phyloP scores from a whole-genome alignment of 306 rosid genomes.

The Lathyrus tuberosus region DNA sequence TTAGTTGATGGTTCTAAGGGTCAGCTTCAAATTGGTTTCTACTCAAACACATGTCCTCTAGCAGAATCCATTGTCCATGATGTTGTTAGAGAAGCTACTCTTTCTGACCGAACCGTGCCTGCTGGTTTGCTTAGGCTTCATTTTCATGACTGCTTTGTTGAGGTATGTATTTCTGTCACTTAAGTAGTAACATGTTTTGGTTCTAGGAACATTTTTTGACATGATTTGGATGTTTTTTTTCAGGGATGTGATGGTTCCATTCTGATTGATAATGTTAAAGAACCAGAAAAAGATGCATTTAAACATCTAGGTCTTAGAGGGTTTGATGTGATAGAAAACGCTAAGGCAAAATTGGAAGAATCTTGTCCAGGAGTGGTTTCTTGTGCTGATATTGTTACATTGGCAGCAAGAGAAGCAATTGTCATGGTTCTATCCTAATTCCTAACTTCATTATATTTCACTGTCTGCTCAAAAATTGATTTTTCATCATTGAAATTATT shows the following conservation, averaged over 20 bases:
- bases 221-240: slow-evolving; percentile 13
- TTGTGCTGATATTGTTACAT: slow-evolving; percentile 83
- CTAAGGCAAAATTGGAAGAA: slow-evolving; percentile 64
- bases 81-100: slow-evolving; percentile 54
- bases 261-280: slow-evolving; percentile 55
- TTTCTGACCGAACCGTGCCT: slow-evolving; percentile 51
- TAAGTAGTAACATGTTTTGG: background rate
- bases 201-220: background rate
- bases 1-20: slow-evolving; percentile 40
- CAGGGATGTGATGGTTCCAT: slow-evolving; percentile 98
- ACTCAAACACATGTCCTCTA: slow-evolving; percentile 66
- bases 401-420: slow-evolving; percentile 92
- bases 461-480: background rate
- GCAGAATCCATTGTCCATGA: slow-evolving; percentile 54
- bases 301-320: slow-evolving; percentile 86
- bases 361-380: slow-evolving; percentile 77
- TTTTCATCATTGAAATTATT: background rate
- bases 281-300: slow-evolving; percentile 58
- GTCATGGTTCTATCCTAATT: slow-evolving; percentile 52
- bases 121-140: slow-evolving; percentile 82
- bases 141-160: slow-evolving; percentile 87
- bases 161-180: slow-evolving; percentile 43
- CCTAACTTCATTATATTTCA: background rate
- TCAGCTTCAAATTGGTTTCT: slow-evolving; percentile 64
- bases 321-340: slow-evolving; percentile 74